Evolutionary conservation across 2,329 filamentous ascomycete species (phyloP).

Genomic region (Alternaria brassicae): DNA sequence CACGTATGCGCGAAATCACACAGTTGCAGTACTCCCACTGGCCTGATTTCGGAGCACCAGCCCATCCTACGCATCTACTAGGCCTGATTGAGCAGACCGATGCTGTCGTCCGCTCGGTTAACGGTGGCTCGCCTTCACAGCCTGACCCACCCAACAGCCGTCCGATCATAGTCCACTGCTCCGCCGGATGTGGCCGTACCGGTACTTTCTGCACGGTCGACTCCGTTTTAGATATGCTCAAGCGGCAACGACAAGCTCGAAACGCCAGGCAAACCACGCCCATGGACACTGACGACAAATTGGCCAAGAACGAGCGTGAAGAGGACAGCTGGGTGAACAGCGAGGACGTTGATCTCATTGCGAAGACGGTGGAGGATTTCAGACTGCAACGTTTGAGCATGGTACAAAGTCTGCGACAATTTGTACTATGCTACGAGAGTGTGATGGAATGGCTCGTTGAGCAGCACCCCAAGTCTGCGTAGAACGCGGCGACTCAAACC

Average conservation of each 20-base stretch:
- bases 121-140: constrained; percentile 61
- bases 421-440: constrained; percentile 95
- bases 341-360: constrained; percentile 78
- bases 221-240: constrained; percentile 94
- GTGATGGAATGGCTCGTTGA: constrained; percentile 82
- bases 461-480: constrained; percentile 49
- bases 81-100: constrained; percentile 90
- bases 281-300: constrained; percentile 50
- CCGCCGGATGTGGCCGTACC: constrained; percentile 92
- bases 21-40: constrained; percentile 95
- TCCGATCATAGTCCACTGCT: constrained; percentile 92
- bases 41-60: constrained; percentile 95
- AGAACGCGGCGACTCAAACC: constrained; percentile 6
- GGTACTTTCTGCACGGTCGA: constrained; percentile 97
- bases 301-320: constrained; percentile 35
- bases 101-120: constrained; percentile 65
- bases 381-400: constrained; percentile 88
- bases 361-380: constrained; percentile 90
- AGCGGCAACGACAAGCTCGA: constrained; percentile 70
- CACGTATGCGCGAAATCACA: constrained; percentile 87
- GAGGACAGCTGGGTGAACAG: constrained; percentile 72
- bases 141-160: constrained; percentile 62
- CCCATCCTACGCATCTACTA: constrained; percentile 84
- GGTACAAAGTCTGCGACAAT: constrained; percentile 94
- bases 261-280: constrained; percentile 47